phyloP scores from a whole-genome alignment of 2,329 filamentous ascomycete genomes.

The Phaeosphaeriaceae sp. region DNA sequence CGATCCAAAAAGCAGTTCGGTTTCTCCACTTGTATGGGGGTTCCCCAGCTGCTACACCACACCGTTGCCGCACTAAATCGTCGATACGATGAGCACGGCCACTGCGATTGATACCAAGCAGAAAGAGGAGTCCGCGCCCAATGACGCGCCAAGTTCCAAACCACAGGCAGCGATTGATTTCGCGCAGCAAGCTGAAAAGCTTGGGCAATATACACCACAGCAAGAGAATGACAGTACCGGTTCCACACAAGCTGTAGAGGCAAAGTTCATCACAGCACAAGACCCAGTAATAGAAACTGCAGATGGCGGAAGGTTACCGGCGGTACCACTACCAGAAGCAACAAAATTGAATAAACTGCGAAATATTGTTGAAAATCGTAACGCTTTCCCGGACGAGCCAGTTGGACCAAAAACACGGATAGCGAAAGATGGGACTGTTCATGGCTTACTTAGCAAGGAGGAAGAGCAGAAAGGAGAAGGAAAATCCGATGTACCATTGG shows the following conservation, averaged over 20 bases:
- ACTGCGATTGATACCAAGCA: conserved; percentile 25
- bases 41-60: conserved; percentile 23
- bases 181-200: conserved; percentile 63
- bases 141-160: conserved; percentile 33
- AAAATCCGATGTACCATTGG: conserved; percentile 56
- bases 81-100: conserved; percentile 30
- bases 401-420: conserved; percentile 41
- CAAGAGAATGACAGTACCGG: conserved; percentile 53
- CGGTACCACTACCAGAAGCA: conserved; percentile 73
- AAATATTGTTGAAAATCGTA: conserved; percentile 55
- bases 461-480: conserved; percentile 42
- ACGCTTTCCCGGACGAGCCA: conserved; percentile 39
- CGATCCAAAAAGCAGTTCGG: neutral
- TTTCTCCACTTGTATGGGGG: neutral
- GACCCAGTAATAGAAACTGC: conserved; percentile 75
- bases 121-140: conserved; percentile 24
- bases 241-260: conserved; percentile 65
- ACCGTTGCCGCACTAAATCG: conserved; percentile 23
- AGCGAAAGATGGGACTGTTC: conserved; percentile 52
- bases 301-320: conserved; percentile 70
- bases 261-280: conserved; percentile 68
- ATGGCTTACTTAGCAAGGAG: conserved; percentile 41
- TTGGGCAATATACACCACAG: conserved; percentile 50
- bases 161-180: conserved; percentile 61
- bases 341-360: conserved; percentile 71